Conservation (phyloP, 495 filamentous ascomycete species). For the Chaetomium cochliodes region DNA sequence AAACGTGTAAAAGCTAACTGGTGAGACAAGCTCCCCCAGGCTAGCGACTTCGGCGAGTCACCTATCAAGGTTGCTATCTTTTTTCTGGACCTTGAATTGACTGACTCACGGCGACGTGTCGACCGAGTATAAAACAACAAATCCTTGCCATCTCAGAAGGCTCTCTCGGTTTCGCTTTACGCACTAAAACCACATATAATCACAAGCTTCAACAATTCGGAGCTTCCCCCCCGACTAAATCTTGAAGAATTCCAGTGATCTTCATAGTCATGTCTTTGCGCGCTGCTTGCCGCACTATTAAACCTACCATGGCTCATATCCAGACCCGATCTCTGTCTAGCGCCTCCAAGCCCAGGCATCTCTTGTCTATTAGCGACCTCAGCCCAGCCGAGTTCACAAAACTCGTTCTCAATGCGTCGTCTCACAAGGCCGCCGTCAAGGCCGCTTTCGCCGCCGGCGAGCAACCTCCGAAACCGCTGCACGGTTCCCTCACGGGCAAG, state of each 20-base stretch:
- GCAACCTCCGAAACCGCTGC: slow-evolving; percentile 51
- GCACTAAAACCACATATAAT: not conserved
- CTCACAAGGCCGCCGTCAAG: slow-evolving; percentile 76
- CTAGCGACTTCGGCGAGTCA: slow-evolving; percentile 6
- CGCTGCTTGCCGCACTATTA: slow-evolving; percentile 28
- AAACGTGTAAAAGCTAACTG: slow-evolving; percentile 2
- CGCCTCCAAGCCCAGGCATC: slow-evolving; percentile 63
- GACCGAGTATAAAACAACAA: slow-evolving; percentile 5
- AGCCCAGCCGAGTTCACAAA: slow-evolving; percentile 72
- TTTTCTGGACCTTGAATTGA: slow-evolving; percentile 11
- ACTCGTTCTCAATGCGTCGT: slow-evolving; percentile 75
- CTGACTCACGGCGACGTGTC: slow-evolving; percentile 15
- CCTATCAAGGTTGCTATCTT: slow-evolving; percentile 14
- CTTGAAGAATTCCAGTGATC: not conserved
- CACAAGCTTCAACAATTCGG: not conserved
- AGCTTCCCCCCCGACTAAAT: too few relatives aligned
- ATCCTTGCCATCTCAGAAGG: not conserved
- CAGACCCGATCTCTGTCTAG: slow-evolving; percentile 34
- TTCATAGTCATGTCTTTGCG: slow-evolving; percentile 31
- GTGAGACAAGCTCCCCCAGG: not conserved
- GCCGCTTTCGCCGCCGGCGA: slow-evolving; percentile 52
- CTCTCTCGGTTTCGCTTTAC: not conserved
- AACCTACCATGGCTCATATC: slow-evolving; percentile 27
- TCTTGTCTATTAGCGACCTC: slow-evolving; percentile 87
- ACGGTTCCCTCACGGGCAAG: slow-evolving; percentile 58